Percentiles rank a stretch among this genome's conserved stretches.
Conservation (phyloP, 305 asterid species). For the Nicotiana rustica region DNA sequence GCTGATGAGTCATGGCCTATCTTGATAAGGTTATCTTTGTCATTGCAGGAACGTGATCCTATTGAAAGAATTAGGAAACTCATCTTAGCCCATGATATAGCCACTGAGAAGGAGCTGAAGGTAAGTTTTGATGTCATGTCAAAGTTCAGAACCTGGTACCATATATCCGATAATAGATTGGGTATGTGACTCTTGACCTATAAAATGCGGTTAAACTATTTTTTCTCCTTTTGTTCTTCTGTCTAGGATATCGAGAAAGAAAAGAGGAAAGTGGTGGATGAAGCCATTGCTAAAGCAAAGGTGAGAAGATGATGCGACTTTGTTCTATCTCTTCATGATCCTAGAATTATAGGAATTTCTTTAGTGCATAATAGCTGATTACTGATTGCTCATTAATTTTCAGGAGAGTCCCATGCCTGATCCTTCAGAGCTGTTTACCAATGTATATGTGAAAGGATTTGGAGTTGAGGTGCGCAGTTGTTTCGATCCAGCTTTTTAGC, state of each 20-base stretch:
- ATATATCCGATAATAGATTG: neutral
- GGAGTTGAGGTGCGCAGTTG: constrained; percentile 65
- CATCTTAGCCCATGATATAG: constrained; percentile 67
- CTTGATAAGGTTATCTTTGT: constrained; percentile 30
- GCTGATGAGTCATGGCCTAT: neutral
- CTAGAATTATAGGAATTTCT: constrained; percentile 2
- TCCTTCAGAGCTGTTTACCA: constrained; percentile 75
- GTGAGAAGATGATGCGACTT: constrained; percentile 44
- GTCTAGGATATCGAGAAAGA: constrained; percentile 80
- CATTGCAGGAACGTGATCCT: constrained; percentile 85
- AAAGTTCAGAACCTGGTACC: neutral
- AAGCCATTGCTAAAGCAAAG: constrained; percentile 87
- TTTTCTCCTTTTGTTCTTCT: constrained; percentile 32
- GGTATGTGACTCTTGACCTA: neutral
- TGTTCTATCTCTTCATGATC: neutral
- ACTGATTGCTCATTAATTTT: constrained; percentile 41
- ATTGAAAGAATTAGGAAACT: constrained; percentile 85
- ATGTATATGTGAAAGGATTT: constrained; percentile 72
- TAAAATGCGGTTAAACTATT: neutral
- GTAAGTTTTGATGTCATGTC: constrained; percentile 40
- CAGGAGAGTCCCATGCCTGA: constrained; percentile 84
- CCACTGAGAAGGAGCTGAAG: constrained; percentile 86
- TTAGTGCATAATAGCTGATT: constrained; percentile 28
- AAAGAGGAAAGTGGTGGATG: constrained; percentile 76
- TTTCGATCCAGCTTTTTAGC: constrained; percentile 3